Base-by-base conservation (phyloP, 345 rosid genomes). In the Clausena lansium region DNA sequence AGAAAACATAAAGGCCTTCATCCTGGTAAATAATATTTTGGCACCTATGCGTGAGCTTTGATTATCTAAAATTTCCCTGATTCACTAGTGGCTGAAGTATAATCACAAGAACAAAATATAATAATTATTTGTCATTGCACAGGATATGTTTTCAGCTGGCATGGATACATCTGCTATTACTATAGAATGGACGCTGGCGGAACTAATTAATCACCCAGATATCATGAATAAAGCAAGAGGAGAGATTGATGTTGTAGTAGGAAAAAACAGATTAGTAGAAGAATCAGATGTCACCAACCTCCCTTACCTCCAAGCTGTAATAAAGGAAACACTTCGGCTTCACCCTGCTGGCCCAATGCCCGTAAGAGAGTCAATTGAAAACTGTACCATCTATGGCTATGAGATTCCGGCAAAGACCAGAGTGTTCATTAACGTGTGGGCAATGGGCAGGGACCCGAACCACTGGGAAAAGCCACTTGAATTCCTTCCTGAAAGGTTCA, bases 291-390 rank as follows among this genome's bases (percentile, higher is more conserved):
- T 90, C 11, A 73, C 85, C 1, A 82, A 90, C 17, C 91, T 93
- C 54, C 91, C 93, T 22, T 90, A 87, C 87, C 81, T 91, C 50
- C 92, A 89, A 80, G 87, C 93, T 0, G 79, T 86, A 41, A 15
- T 41, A 2, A 41, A 11, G 15, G 50, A 41, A 13, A 41, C 50
- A 41, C 80, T 90, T 0, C 79, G 97, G 81, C 93, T 93, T 24
- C 98, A 93, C 81, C 98, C 95, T 1, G 89, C 50, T 3, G 93
- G 90, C 22, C 92, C 95, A 7, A 28, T 92, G 80, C 86, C 85
- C 32, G 83, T 87, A 41, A 83, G 96, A 70, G 91, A 93, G 64
- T 88, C 87, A 54, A 79, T 39, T 7, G 82, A 88, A 28, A 62
- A 67, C 30, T 91, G 89, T 62, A 81, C 5, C 0, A 67, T 92